Conservation (phyloP, 2,329 filamentous ascomycete genomes). For the Pseudogymnoascus pannorum region DNA sequence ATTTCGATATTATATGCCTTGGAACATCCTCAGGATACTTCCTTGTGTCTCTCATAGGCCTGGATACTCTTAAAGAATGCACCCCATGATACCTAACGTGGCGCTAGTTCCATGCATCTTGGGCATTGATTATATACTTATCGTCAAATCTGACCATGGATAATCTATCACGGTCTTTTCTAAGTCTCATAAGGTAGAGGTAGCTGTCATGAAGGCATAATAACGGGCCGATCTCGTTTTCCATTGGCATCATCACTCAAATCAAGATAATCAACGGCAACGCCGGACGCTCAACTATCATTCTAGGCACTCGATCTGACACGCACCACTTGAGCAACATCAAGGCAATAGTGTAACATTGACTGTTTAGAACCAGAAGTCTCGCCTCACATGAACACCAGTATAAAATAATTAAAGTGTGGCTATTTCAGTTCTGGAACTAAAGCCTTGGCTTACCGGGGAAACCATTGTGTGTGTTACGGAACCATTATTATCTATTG, state of each 20-base stretch:
- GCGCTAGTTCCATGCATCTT: neutral
- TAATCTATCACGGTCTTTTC: no score
- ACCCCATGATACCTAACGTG: neutral
- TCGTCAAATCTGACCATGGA: neutral
- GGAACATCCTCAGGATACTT: neutral
- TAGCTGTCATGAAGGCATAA: neutral
- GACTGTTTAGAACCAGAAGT: neutral
- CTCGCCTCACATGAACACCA: neutral
- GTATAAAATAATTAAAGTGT: neutral
- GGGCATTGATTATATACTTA: neutral
- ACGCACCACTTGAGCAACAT: neutral
- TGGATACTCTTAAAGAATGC: neutral
- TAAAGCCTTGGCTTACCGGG: neutral
- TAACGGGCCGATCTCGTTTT: neutral
- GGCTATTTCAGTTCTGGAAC: neutral
- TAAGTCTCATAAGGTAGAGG: neutral
- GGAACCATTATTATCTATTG: neutral
- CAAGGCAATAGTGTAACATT: neutral
- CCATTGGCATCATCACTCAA: neutral
- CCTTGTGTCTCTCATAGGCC: neutral
- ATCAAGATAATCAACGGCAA: neutral
- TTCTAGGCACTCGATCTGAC: neutral
- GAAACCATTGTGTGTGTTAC: neutral
- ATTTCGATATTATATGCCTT: neutral
- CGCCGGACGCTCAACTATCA: neutral